Percentiles rank a stretch among this genome's conserved stretches.
Evolutionary conservation across 495 filamentous ascomycete species (phyloP).

Genomic region (Aspergillus affinis): DNA sequence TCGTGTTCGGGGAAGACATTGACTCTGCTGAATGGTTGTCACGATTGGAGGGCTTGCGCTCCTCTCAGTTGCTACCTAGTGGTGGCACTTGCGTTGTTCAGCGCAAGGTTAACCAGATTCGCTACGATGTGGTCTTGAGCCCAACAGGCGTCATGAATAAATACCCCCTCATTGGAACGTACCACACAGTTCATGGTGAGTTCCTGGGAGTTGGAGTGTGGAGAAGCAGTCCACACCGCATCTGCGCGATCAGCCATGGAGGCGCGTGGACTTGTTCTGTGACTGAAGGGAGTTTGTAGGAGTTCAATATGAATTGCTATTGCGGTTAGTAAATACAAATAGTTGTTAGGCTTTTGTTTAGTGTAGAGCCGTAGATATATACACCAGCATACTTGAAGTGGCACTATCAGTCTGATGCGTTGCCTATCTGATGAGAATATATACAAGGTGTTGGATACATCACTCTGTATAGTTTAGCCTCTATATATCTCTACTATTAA

Average conservation of each 20-base stretch:
- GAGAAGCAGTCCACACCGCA: slow-evolving; percentile 22
- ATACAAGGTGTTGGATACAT: too few species aligned
- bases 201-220: slow-evolving; percentile 29
- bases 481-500: too few species aligned
- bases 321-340: too few species aligned
- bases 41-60: slow-evolving; percentile 16
- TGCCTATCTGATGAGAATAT: too few species aligned
- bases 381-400: too few species aligned
- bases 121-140: slow-evolving; percentile 24
- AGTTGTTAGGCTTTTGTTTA: too few species aligned
- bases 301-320: too few species aligned
- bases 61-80: slow-evolving; percentile 3
- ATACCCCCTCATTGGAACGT: slow-evolving; percentile 31
- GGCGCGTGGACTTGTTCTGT: slow-evolving; percentile 22
- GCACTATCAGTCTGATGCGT: too few species aligned
- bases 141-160: background rate
- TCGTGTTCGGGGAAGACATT: slow-evolving; percentile 42
- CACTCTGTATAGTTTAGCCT: too few species aligned
- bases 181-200: slow-evolving; percentile 22
- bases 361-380: too few species aligned
- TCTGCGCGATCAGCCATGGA: slow-evolving; percentile 22
- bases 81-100: slow-evolving; percentile 31
- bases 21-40: slow-evolving; percentile 25
- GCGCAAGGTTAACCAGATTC: slow-evolving; percentile 24
- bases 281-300: slow-evolving; percentile 4